These are phyloP conservation scores for Abrus pulchellus DNA, from an alignment of 306 rosid species.

Conservation along the genomic window DNA sequence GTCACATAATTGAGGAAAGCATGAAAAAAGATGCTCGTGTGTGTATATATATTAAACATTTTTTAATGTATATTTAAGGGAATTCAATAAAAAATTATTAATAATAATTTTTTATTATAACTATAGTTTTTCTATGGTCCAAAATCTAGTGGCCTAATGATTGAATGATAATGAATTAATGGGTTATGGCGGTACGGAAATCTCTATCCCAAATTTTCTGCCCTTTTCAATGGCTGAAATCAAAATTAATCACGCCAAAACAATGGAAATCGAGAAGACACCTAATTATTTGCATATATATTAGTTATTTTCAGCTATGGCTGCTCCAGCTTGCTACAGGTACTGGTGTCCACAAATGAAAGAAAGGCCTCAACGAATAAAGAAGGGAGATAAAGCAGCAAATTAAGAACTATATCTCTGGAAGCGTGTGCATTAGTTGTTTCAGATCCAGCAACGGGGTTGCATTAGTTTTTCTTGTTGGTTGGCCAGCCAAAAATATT, in stretches of 20 bases:
- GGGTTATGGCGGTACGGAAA: slow-evolving; percentile 35
- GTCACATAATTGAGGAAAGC: slow-evolving; percentile 21
- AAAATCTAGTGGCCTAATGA: slow-evolving; percentile 55
- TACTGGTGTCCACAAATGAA: slow-evolving; percentile 4
- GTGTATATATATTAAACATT: not conserved
- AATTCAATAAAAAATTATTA: too few relatives aligned
- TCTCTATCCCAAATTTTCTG: slow-evolving; percentile 30
- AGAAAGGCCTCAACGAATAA: not conserved
- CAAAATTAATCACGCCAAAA: not conserved
- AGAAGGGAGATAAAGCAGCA: not conserved
- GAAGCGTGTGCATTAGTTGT: slow-evolving; percentile 45
- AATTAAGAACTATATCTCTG: not conserved
- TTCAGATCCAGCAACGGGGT: slow-evolving; percentile 27
- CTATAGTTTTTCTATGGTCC: slow-evolving; percentile 18
- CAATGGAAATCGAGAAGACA: not conserved
- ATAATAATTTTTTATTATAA: too few relatives aligned
- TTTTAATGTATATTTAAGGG: too few relatives aligned
- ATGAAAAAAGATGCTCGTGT: slow-evolving; percentile 19
- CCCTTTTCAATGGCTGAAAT: slow-evolving; percentile 12
- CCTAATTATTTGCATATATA: slow-evolving; percentile 28
- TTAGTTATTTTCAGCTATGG: not conserved
- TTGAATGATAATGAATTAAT: slow-evolving; percentile 38
- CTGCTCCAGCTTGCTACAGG: slow-evolving; percentile 31
- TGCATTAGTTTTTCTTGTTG: slow-evolving; percentile 33
- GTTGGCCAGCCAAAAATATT: slow-evolving; percentile 44